Conservation (phyloP, 495 filamentous ascomycete genomes). For the Wilcoxina mikolae region DNA sequence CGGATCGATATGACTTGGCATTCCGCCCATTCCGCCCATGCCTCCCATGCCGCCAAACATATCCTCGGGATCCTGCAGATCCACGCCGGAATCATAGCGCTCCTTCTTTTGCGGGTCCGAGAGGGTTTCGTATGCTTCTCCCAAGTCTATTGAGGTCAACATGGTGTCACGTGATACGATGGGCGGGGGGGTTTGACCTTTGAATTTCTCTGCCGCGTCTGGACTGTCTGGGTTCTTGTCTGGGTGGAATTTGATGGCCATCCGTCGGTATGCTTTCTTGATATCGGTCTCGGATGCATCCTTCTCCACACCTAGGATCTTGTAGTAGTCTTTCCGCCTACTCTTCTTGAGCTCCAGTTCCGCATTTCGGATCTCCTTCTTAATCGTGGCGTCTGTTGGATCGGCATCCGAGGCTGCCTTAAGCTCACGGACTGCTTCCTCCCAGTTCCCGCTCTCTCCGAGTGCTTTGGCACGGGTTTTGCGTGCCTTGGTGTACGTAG, state of each 20-base stretch:
- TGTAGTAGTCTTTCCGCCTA: conserved; percentile 95
- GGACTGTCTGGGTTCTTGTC: conserved; percentile 90
- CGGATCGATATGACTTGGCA: conserved; percentile 47
- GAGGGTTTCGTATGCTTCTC: conserved; percentile 29
- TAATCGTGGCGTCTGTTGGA: conserved; percentile 61
- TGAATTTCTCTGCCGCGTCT: conserved; percentile 77
- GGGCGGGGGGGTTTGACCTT: conserved; percentile 61
- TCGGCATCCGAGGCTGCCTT: conserved; percentile 71
- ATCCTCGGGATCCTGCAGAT: conserved; percentile 75
- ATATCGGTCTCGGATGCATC: conserved; percentile 71
- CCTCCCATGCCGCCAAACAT: conserved; percentile 60
- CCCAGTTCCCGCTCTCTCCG: conserved; percentile 74
- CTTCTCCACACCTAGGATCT: conserved; percentile 80
- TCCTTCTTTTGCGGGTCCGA: conserved; percentile 51
- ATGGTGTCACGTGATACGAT: neutral
- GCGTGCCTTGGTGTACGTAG: conserved; percentile 72
- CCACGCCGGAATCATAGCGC: conserved; percentile 82
- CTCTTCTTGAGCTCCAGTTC: conserved; percentile 97
- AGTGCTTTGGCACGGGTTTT: conserved; percentile 85
- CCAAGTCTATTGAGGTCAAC: conserved; percentile 11
- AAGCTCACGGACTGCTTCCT: conserved; percentile 72
- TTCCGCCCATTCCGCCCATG: conserved; percentile 31
- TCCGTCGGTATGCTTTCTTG: conserved; percentile 93
- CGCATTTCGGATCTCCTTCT: conserved; percentile 70
- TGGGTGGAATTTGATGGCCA: conserved; percentile 86